phyloP scores from a whole-genome alignment of 1,284 basidiomycete genomes.

The Ustilago sp. region DNA sequence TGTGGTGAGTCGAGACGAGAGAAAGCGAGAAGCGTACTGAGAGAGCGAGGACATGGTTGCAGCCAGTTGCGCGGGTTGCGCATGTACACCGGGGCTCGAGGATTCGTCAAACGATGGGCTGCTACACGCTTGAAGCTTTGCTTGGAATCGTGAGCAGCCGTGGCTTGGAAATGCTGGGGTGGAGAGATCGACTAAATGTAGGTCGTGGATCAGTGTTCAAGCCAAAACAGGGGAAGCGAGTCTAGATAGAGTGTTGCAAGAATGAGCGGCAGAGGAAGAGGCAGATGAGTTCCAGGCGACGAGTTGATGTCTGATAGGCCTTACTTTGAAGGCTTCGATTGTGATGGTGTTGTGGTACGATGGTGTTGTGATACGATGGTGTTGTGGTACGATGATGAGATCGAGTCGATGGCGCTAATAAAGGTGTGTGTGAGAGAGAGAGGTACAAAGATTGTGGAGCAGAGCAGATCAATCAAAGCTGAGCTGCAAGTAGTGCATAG shows the following conservation, averaged over 20 bases:
- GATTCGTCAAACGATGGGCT: slow-evolving; percentile 10
- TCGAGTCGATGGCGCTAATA: background rate
- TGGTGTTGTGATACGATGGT: background rate
- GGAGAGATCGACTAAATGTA: background rate
- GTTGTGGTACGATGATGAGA: background rate
- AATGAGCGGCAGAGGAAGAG: background rate
- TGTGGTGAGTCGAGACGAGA: slow-evolving; percentile 43
- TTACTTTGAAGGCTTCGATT: background rate
- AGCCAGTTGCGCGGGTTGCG: background rate
- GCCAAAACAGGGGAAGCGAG: background rate
- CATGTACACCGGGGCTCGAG: background rate
- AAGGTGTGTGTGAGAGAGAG: background rate
- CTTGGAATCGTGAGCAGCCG: slow-evolving; percentile 42
- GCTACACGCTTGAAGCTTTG: slow-evolving; percentile 22
- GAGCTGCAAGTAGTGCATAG: background rate
- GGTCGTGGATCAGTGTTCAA: background rate
- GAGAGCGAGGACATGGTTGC: slow-evolving; percentile 49
- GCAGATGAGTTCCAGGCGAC: background rate
- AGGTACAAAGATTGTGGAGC: slow-evolving; percentile 1
- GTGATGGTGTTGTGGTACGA: background rate
- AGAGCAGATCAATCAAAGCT: background rate
- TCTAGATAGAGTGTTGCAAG: background rate
- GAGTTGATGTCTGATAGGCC: background rate
- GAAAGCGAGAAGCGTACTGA: slow-evolving; percentile 55
- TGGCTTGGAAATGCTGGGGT: background rate